Evolutionary conservation across 2,329 filamentous ascomycete genomes (phyloP), one percentile per base, ranked within the genome.

Genomic region (Ceratocystis albifundus): DNA sequence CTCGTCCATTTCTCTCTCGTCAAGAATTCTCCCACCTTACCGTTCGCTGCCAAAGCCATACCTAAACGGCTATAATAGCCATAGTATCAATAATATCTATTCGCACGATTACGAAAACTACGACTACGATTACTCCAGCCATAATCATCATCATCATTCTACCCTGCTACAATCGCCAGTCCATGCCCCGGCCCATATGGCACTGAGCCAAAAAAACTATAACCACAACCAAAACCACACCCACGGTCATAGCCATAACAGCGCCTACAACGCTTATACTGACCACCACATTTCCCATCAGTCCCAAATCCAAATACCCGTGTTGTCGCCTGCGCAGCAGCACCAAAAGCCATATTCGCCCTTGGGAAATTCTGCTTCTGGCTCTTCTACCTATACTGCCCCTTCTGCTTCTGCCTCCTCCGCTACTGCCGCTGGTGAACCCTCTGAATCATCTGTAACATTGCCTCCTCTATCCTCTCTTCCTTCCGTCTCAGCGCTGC

Each of bases 221-320:
- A 64, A 28, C n/a, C 62, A 50, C 15, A 36, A 25, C 30, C 62
- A 50, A 2, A 53, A 53, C 20, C 36, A 65, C 41, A 22, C 6
- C 48, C 53, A 59, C 44, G 36, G 3, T 61, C 65, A 20, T 50
- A 55, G 32, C 17, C 53, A 46, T 44, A 64, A 62, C 36, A 46
- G 63, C 46, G 64, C 63, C 41, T 57, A 67, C 66, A 44, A 36
- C 57, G 59, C 66, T 45, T 62, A 62, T 32, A 61, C 46, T 32
- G 62, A 61, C 46, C 55, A 63, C 59, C 66, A 61, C 4, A 57
- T 63, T 73, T 82, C 84, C 74, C 81, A 82, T 69, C 80, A 81
- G 72, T 84, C 75, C 78, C 45, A 48, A n/a, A 36, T 57, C 61
- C 61, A 63, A 50, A 41, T 67, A 44, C 61, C 65, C 44, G 36